Evolutionary conservation across 2,329 filamentous ascomycete genomes (phyloP).

Genomic region (Alternaria rosae): DNA sequence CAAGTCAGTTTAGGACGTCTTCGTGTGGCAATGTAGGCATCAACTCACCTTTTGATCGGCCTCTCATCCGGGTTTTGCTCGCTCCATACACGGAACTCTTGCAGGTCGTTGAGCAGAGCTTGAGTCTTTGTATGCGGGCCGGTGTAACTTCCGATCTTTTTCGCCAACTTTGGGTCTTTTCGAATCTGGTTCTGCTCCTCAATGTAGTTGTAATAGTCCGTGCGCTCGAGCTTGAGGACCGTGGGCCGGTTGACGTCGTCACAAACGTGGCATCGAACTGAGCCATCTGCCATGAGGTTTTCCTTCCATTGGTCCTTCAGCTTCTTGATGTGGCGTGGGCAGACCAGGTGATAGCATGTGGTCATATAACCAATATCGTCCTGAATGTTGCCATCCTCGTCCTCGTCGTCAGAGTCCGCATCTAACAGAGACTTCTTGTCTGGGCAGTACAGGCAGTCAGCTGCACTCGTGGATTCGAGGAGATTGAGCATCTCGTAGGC

Average conservation of each 20-base stretch:
- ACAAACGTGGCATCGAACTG: conserved; percentile 73
- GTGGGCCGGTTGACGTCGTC: conserved; percentile 67
- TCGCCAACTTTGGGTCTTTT: conserved; percentile 63
- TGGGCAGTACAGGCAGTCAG: conserved; percentile 70
- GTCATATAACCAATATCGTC: conserved; percentile 79
- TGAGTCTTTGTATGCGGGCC: conserved; percentile 93
- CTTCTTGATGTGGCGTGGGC: conserved; percentile 71
- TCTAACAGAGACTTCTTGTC: conserved; percentile 64
- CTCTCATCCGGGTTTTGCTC: conserved; percentile 67
- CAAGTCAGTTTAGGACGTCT: background rate
- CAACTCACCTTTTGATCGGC: conserved; percentile 73
- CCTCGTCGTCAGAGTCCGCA: conserved; percentile 45
- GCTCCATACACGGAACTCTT: conserved; percentile 69
- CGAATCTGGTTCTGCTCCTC: conserved; percentile 65
- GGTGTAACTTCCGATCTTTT: conserved; percentile 71
- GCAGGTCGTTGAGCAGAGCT: conserved; percentile 78
- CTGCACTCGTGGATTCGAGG: conserved; percentile 81
- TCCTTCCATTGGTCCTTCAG: conserved; percentile 64
- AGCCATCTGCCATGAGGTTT: conserved; percentile 52
- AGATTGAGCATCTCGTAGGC: conserved; percentile 87
- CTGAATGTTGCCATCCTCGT: conserved; percentile 60
- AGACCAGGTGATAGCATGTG: conserved; percentile 86
- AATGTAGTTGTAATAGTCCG: conserved; percentile 58
- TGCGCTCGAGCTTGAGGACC: conserved; percentile 73
- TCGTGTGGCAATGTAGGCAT: background rate